Conservation (phyloP, 257 asterid genomes). For the Catharanthus roseus region DNA sequence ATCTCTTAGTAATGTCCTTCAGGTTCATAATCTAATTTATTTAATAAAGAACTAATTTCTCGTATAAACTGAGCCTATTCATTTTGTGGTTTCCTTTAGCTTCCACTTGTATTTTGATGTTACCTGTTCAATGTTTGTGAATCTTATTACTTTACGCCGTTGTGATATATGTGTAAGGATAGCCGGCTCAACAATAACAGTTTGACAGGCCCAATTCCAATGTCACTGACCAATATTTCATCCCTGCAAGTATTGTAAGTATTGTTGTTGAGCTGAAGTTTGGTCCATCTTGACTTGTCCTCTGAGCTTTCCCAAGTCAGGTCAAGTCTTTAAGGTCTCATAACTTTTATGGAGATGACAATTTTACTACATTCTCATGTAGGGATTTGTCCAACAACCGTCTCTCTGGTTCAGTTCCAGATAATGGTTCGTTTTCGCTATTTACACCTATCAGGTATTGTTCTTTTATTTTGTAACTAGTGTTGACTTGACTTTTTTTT, state of each 20-base stretch:
- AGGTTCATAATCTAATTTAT: background rate
- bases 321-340: background rate
- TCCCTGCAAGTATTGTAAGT: slow-evolving; percentile 95
- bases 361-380: slow-evolving; percentile 20
- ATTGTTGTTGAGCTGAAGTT: slow-evolving; percentile 12
- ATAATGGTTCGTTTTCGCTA: slow-evolving; percentile 88
- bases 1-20: background rate
- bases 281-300: background rate
- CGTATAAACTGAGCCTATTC: background rate
- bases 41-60: background rate
- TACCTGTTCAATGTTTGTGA: slow-evolving; percentile 12
- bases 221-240: slow-evolving; percentile 75
- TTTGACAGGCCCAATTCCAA: slow-evolving; percentile 68
- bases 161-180: slow-evolving; percentile 44
- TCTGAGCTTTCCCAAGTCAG: background rate
- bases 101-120: background rate
- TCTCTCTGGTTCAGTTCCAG: slow-evolving; percentile 91
- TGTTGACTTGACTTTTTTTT: slow-evolving; percentile 9
- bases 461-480: slow-evolving; percentile 5
- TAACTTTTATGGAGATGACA: background rate
- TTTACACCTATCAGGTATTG: slow-evolving; percentile 91
- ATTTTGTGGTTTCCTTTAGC: background rate
- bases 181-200: slow-evolving; percentile 96
- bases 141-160: slow-evolving; percentile 17
- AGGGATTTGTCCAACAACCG: slow-evolving; percentile 91